phyloP scores from a whole-genome alignment of 2,329 filamentous ascomycete species.

The Cordyceps fumosorosea region DNA sequence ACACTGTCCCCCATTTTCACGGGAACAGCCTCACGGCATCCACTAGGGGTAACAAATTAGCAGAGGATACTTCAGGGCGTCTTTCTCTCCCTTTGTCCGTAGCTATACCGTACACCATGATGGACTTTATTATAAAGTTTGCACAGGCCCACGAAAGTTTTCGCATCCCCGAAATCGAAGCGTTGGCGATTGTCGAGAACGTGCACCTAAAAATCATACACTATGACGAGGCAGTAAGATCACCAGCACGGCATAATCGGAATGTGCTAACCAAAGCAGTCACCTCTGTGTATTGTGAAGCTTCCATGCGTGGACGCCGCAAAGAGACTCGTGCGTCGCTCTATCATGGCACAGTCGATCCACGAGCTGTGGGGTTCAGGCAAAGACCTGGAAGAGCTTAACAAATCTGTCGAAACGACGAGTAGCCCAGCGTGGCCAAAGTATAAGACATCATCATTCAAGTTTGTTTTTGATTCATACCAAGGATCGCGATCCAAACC shows the following conservation, averaged over 20 bases:
- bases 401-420: constrained; percentile 52
- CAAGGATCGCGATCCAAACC: constrained; percentile 60
- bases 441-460: constrained; percentile 66
- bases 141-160: constrained; percentile 90
- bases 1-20: too few relatives aligned
- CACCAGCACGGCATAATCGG: background rate
- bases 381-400: constrained; percentile 58
- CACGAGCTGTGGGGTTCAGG: constrained; percentile 86
- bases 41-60: too few relatives aligned
- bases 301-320: constrained; percentile 62
- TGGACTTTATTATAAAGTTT: constrained; percentile 85
- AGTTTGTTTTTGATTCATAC: constrained; percentile 78
- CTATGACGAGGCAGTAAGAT: constrained; percentile 66
- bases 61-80: too few relatives aligned
- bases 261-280: constrained; percentile 43
- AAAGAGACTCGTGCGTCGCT: constrained; percentile 60
- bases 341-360: constrained; percentile 75
- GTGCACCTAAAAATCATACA: constrained; percentile 65
- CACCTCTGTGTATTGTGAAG: constrained; percentile 75
- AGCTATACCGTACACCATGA: constrained; percentile 22
- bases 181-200: constrained; percentile 63
- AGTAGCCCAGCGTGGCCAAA: constrained; percentile 56
- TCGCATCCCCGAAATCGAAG: constrained; percentile 73
- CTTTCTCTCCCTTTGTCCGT: background rate
- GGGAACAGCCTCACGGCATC: too few relatives aligned